phyloP scores from a whole-genome alignment of 306 rosid species.

The Acacia melanoxylon region DNA sequence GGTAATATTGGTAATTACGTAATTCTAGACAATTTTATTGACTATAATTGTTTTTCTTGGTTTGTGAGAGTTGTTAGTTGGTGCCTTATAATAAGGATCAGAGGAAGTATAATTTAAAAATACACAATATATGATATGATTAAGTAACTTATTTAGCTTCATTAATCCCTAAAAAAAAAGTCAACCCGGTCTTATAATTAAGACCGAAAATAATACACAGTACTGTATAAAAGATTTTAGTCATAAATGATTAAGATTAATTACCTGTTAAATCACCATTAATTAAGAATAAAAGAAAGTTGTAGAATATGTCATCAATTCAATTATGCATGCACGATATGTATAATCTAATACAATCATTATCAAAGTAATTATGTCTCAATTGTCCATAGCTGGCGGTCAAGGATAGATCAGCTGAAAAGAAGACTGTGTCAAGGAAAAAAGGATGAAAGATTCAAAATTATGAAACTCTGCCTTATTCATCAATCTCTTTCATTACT shows the following conservation, averaged over 20 bases:
- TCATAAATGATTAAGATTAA: background rate
- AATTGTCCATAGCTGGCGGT: background rate
- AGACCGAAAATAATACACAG: too few relatives aligned
- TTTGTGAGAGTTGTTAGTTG: too few relatives aligned
- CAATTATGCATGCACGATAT: background rate
- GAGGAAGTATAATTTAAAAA: too few relatives aligned
- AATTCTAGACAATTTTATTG: too few relatives aligned
- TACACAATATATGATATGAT: too few relatives aligned
- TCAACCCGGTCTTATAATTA: too few relatives aligned
- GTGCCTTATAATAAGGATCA: too few relatives aligned
- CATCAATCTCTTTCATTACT: conserved; percentile 10
- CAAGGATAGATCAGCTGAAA: background rate
- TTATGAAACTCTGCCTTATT: background rate
- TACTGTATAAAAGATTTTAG: background rate
- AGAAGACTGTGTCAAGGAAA: background rate
- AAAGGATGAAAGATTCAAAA: background rate
- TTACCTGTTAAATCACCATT: background rate
- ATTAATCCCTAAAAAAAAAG: too few relatives aligned
- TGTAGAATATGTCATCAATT: background rate
- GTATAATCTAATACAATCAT: background rate
- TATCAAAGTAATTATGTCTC: background rate
- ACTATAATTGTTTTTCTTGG: too few relatives aligned
- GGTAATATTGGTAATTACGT: too few relatives aligned
- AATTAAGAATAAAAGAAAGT: background rate
- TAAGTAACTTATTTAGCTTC: too few relatives aligned